A percentile compares a stretch with the other conserved stretches of the same genome.
phyloP scores from a whole-genome alignment of 73 alveolate species.

The Tetrahymena borealis region DNA sequence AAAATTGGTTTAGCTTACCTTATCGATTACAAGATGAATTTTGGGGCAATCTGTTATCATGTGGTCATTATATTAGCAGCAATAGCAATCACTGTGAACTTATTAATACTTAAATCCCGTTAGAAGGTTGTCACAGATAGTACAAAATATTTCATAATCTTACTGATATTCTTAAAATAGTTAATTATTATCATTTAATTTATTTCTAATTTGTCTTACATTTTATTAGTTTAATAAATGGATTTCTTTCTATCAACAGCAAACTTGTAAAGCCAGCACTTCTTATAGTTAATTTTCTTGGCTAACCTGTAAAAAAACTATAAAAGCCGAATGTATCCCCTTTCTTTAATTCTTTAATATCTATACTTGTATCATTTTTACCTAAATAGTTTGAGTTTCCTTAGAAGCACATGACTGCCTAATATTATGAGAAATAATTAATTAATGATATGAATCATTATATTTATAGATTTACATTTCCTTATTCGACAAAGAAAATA shows the following conservation, averaged over 20 bases:
- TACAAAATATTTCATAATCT: neutral
- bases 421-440: neutral
- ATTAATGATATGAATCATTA: too few species aligned
- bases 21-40: neutral
- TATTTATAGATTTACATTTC: neutral
- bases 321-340: neutral
- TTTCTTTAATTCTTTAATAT: neutral
- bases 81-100: neutral
- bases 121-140: neutral
- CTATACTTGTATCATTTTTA: neutral
- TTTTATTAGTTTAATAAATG: neutral
- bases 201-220: neutral
- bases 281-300: neutral
- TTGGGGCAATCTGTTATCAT: neutral
- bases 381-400: neutral
- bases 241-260: neutral
- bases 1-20: neutral
- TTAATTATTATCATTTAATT: neutral
- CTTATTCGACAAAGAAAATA: neutral
- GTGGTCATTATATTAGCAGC: neutral
- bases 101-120: neutral
- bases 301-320: neutral
- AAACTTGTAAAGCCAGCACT: neutral
- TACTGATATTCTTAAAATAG: neutral
- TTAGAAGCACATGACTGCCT: neutral